Evolutionary conservation across 2,329 filamentous ascomycete genomes (phyloP), one percentile per base, ranked within the genome.

Genomic region (Magnaporthiopsis incrustans): DNA sequence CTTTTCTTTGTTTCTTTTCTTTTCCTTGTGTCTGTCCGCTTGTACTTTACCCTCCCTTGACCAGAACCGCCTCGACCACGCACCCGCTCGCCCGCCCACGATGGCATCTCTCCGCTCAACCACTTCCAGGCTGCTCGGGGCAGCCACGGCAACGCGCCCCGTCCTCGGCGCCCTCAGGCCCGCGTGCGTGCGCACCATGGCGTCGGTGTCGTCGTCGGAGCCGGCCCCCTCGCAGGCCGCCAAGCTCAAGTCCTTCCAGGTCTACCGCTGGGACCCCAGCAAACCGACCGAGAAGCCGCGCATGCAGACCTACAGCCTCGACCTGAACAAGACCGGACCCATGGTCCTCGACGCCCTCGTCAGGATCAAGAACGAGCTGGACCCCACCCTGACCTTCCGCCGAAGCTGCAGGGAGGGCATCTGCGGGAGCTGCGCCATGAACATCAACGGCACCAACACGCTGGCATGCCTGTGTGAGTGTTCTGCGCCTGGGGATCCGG

Each of bases 221-320:
- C 83, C 86, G 50, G 83, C 86, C 61, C 84, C 85, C 61, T 79
- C 85, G 65, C 77, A 85, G 69, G 84, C 90, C 71, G 83, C 89
- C 64, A 82, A 82, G 72, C 87, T 90, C 81, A 98, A 97, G 89
- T 92, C 90, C 62, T 99, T 99, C 86, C 89, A 97, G 79, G 89
- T 99, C 82, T 99, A 99, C 87, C 88, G 95, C 77, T 99, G 95
- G 95, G 96, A 96, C 77, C 95, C 95, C 67, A 95, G 98, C 75
- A 85, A 88, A 75, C 95, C 95, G 65, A 87, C 88, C 73, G 88
- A 91, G 78, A 99, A 99, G 88, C 95, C 95, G 67, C 85, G 83
- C 77, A 97, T 99, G 91, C 92, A 99, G 83, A 86, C 85, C 70
- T 99, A 98, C 81, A 91, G 90, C 50, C 83, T 99, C 73, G 95